Conservation (phyloP, 164 flowering plant species). For the Taxillus chinensis region DNA sequence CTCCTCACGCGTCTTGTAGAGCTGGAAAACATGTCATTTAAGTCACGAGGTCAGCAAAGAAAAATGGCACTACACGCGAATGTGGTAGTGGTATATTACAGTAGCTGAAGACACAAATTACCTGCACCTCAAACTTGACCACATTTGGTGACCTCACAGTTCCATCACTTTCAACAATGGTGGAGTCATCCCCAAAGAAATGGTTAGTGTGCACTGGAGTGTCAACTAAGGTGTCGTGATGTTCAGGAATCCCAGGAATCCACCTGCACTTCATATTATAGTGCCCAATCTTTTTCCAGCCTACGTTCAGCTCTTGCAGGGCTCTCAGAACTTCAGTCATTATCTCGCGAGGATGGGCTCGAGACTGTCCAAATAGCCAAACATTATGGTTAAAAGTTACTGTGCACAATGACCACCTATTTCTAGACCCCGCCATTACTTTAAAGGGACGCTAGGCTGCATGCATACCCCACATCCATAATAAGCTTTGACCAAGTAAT, state of each 20-base stretch:
- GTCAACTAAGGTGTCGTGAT: conserved; percentile 28
- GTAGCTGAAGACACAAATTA: conserved; percentile 11
- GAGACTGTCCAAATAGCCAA: conserved; percentile 41
- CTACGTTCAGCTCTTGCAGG: conserved; percentile 65
- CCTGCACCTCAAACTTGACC: conserved; percentile 93
- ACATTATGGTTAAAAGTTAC: neutral
- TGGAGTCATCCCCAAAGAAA: conserved; percentile 46
- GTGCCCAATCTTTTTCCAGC: conserved; percentile 89
- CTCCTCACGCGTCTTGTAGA: conserved; percentile 59
- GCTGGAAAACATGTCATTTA: conserved; percentile 21
- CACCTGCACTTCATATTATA: conserved; percentile 94
- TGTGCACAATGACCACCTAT: too few species aligned
- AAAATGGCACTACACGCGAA: neutral
- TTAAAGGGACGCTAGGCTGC: neutral
- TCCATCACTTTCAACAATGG: conserved; percentile 48
- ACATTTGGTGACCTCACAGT: conserved; percentile 31
- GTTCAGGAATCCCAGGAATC: conserved; percentile 41
- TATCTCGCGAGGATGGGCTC: conserved; percentile 84
- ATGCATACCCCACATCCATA: neutral
- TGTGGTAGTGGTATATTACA: too few species aligned
- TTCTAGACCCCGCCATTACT: neutral
- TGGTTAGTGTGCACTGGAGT: conserved; percentile 31
- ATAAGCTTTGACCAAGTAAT: too few species aligned
- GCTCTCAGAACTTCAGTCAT: conserved; percentile 86
- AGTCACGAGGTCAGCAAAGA: neutral